phyloP scores from a whole-genome alignment of 805 yeast genomes.

The Pichia exigua region DNA sequence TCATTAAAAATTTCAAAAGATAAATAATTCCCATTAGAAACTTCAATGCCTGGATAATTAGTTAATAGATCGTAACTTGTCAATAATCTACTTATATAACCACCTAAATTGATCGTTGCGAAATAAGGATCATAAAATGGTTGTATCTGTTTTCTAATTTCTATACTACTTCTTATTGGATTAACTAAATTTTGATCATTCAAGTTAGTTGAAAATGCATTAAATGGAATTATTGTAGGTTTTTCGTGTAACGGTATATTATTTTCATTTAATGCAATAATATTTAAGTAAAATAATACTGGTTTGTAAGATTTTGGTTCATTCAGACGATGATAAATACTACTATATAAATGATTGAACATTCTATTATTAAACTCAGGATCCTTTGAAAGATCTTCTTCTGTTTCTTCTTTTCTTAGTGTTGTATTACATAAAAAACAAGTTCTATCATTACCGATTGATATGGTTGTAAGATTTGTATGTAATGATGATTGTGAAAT shows the following conservation, averaged over 20 bases:
- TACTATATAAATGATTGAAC: not conserved
- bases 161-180: not conserved
- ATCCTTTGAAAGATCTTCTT: not conserved
- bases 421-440: not conserved
- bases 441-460: not conserved
- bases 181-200: not conserved
- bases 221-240: not conserved
- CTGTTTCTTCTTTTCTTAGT: not conserved
- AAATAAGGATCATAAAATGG: not conserved
- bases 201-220: not conserved
- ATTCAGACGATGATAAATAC: not conserved
- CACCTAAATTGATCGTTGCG: not conserved
- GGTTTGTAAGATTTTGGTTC: not conserved
- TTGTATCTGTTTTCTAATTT: not conserved
- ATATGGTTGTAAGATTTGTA: too few relatives aligned
- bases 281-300: not conserved
- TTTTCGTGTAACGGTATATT: not conserved
- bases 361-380: not conserved
- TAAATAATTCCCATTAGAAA: not conserved
- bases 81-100: not conserved
- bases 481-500: not conserved
- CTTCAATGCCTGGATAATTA: conserved; percentile 1
- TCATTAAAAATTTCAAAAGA: not conserved
- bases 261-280: not conserved
- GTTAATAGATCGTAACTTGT: not conserved